Evolutionary conservation across 768 basidiomycete genomes (phyloP), one percentile per base, ranked within the genome.

Genomic region (Boletus bicolor): DNA sequence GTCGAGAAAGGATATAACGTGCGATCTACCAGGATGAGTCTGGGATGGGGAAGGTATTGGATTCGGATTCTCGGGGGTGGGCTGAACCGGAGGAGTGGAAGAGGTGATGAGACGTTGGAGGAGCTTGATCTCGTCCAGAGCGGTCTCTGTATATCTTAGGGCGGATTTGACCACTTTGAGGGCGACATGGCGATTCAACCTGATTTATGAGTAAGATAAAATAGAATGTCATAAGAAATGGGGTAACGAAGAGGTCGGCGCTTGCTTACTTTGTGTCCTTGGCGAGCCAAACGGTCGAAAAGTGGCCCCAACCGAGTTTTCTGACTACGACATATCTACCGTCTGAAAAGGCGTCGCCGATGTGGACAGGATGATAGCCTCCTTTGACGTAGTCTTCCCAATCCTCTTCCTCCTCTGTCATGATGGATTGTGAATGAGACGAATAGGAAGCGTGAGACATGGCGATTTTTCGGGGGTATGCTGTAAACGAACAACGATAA

Each of bases 91-190:
- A 0, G 85, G 86, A 0, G 82, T 76, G 57, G 85, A 78, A 19
- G 93, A 91, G 8, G 90, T 90, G 73, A 96, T 95, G 62, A 98
- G 86, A 7, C 95, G 88, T 66, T 98, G 94, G 19, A 98, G 82
- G 3, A 99, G 88, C 70, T 98, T 98, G 76, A 99, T 98, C 76
- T 99, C 97, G 76, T 99, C 97, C 35, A 98, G 78, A 0, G 97
- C 97, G 0, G 97, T 99, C 69, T 99, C 96, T 1, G 96, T 99
- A 73, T 99, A 99, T 47, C 97, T 81, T 0, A 88, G 85, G 0
- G 96, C 97, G 15, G 95, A 97, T 74, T 98, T 99, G 72, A 99
- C 97, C 67, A 99, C 92, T 75, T 99, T 99, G 71, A 99, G 87
- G 14, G 97, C 97, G 65, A 99, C 97, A 74, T 99, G 97, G 47